Conservation (phyloP, 1,284 basidiomycete species). For the Flammula alnicola region DNA sequence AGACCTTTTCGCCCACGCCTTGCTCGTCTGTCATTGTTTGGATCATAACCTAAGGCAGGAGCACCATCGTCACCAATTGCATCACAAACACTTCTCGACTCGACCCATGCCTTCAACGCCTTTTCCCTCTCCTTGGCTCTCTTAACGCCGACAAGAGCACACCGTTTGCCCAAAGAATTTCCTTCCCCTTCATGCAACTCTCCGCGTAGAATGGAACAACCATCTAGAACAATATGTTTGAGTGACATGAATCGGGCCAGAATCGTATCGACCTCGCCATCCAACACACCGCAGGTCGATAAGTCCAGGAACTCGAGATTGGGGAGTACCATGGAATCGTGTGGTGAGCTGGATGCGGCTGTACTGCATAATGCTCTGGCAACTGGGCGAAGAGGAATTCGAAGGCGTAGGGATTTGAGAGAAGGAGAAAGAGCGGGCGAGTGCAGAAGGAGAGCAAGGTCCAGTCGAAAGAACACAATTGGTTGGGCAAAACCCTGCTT, state of each 20-base stretch:
- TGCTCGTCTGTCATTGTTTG: conserved; percentile 5
- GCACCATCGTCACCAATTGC: conserved; percentile 12
- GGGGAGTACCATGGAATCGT: neutral
- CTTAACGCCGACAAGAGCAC: conserved; percentile 57
- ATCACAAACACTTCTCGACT: conserved; percentile 27
- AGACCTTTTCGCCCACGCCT: conserved; percentile 53
- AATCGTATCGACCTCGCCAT: conserved; percentile 54
- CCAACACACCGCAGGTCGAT: conserved; percentile 56
- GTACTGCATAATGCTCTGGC: conserved; percentile 42
- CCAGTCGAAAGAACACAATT: conserved; percentile 71
- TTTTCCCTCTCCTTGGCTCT: conserved; percentile 63
- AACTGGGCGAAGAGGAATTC: conserved; percentile 63
- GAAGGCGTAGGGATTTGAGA: conserved; percentile 55
- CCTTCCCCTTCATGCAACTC: conserved; percentile 51
- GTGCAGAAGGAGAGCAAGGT: conserved; percentile 48
- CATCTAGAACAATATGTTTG: conserved; percentile 58
- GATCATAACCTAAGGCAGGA: conserved; percentile 8
- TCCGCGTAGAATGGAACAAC: conserved; percentile 48
- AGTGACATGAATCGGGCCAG: conserved; percentile 48
- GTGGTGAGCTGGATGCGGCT: conserved; percentile 17
- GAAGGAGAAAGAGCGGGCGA: conserved; percentile 45
- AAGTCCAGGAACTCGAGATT: conserved; percentile 57
- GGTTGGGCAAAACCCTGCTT: conserved; percentile 67
- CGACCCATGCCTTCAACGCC: conserved; percentile 55
- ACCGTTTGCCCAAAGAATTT: conserved; percentile 56